Conservation (phyloP, 2,329 filamentous ascomycete genomes). For the Botryotinia narcissicola region DNA sequence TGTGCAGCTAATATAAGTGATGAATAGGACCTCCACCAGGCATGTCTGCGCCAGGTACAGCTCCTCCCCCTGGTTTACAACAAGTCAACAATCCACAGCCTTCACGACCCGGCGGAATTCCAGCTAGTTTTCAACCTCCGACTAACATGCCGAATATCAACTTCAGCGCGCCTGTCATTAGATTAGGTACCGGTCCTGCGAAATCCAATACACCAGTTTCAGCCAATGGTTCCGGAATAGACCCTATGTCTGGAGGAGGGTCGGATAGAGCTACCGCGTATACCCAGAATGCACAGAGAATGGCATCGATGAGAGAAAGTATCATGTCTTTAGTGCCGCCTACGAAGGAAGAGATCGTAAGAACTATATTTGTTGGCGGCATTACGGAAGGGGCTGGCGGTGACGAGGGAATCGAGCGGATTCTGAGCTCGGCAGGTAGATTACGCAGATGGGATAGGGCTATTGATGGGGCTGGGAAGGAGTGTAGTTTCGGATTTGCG, state of each 20-base stretch:
- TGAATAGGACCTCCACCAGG: slow-evolving; percentile 69
- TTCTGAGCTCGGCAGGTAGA: slow-evolving; percentile 74
- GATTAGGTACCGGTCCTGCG: slow-evolving; percentile 75
- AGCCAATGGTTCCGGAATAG: slow-evolving; percentile 43
- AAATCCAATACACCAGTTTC: slow-evolving; percentile 51
- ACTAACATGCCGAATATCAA: slow-evolving; percentile 96
- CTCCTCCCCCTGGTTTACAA: slow-evolving; percentile 73
- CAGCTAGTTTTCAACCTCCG: slow-evolving; percentile 81
- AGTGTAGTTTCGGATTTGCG: slow-evolving; percentile 88
- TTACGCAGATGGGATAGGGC: slow-evolving; percentile 83
- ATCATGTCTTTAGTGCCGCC: slow-evolving; percentile 75
- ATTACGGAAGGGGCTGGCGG: slow-evolving; percentile 76
- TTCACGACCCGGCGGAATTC: slow-evolving; percentile 77
- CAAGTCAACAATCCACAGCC: slow-evolving; percentile 71
- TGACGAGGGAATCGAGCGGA: slow-evolving; percentile 74
- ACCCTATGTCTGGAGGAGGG: slow-evolving; percentile 40
- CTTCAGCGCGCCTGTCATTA: slow-evolving; percentile 94
- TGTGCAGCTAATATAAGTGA: slow-evolving; percentile 27
- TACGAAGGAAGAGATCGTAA: slow-evolving; percentile 83
- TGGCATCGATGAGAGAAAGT: slow-evolving; percentile 62
- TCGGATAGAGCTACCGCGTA: not conserved
- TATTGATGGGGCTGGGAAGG: slow-evolving; percentile 72
- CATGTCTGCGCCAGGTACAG: slow-evolving; percentile 79
- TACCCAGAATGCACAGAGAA: slow-evolving; percentile 59
- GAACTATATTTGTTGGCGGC: slow-evolving; percentile 85